These are phyloP conservation scores for Aureobasidium sp. DNA, from an alignment of 2,329 filamentous ascomycete genomes.

Conservation along the genomic window DNA sequence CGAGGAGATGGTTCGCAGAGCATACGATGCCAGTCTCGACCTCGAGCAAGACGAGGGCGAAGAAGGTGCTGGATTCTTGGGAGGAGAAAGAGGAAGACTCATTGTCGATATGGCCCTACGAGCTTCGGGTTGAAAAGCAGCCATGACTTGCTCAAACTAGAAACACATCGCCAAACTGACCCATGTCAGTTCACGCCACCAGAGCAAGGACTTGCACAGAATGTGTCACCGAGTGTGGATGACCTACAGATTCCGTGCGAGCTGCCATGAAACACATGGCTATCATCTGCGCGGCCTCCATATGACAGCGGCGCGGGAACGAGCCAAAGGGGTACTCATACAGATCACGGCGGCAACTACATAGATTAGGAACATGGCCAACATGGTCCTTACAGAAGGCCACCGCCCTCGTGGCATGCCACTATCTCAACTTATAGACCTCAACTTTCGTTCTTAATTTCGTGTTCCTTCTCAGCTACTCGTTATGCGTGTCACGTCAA, in stretches of 20 bases:
- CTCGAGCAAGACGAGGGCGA: constrained; percentile 54
- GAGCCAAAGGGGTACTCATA: too few species aligned
- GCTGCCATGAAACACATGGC: background rate
- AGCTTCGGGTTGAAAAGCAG: background rate
- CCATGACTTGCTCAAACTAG: background rate
- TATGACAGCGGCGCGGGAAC: too few species aligned
- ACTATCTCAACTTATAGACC: too few species aligned
- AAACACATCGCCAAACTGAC: background rate
- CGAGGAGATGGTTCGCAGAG: constrained; percentile 75
- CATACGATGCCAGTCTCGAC: constrained; percentile 75
- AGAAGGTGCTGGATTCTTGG: constrained; percentile 36
- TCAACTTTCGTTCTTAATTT: too few species aligned
- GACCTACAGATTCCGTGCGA: background rate
- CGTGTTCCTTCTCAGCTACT: too few species aligned
- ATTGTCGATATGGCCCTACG: constrained; percentile 27
- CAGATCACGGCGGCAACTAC: too few species aligned
- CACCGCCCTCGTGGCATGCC: too few species aligned
- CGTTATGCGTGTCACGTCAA: too few species aligned
- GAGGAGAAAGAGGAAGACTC: constrained; percentile 27
- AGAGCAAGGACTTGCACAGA: background rate
- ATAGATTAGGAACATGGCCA: too few species aligned
- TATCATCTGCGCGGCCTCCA: too few species aligned
- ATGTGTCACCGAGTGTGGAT: background rate
- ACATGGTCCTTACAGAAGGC: too few species aligned
- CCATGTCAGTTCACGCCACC: background rate